Conservation (phyloP, 2,329 filamentous ascomycete genomes). For the Aspergillus phoenicis region DNA sequence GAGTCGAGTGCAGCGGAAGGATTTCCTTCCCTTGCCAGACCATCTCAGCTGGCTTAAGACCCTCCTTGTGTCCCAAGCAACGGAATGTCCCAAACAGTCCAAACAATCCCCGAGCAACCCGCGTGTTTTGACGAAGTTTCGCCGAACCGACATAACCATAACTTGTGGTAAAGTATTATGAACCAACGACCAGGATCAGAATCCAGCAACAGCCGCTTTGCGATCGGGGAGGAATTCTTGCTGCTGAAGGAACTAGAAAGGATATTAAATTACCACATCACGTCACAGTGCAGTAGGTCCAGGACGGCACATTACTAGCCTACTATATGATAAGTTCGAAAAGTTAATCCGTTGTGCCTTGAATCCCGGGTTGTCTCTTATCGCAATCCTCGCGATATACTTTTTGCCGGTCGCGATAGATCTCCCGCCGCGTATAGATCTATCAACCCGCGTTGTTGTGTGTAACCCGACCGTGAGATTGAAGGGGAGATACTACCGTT, state of each 20-base stretch:
- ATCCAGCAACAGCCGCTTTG: background rate
- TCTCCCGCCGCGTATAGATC: background rate
- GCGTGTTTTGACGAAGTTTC: conserved; percentile 5
- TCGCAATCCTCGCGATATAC: background rate
- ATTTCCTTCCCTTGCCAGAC: background rate
- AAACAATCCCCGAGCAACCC: background rate
- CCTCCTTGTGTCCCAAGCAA: conserved; percentile 3
- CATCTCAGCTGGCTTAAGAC: background rate
- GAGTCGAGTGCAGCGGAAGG: background rate
- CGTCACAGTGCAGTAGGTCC: background rate
- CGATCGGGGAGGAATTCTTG: background rate
- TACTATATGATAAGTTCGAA: background rate
- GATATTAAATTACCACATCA: background rate
- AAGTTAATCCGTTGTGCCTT: background rate
- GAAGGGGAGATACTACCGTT: background rate
- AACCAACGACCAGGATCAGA: background rate
- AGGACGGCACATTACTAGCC: background rate
- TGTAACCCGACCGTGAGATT: background rate
- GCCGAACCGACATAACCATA: background rate
- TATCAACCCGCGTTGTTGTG: background rate
- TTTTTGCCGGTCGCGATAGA: background rate
- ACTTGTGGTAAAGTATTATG: no score
- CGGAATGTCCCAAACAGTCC: conserved; percentile 4
- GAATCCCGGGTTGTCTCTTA: background rate
- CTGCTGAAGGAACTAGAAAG: background rate